Evolutionary conservation across 2,329 filamentous ascomycete species (phyloP).

Genomic region (Emericellopsis atlantica): DNA sequence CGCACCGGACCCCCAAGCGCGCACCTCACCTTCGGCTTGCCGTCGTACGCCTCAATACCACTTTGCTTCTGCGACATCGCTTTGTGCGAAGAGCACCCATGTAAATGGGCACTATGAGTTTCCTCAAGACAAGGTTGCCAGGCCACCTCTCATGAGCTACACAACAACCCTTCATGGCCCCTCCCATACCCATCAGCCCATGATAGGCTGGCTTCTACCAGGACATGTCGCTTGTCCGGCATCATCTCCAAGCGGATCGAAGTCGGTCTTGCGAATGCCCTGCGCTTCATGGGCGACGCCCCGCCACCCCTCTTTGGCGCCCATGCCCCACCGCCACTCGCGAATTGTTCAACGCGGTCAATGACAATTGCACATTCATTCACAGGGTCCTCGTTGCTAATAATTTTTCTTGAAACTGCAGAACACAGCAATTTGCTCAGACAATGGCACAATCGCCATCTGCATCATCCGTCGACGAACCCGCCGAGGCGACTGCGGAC

Average conservation of each 20-base stretch:
- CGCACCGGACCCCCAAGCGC: background rate
- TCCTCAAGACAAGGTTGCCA: conserved; percentile 27
- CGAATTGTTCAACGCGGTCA: too few relatives aligned
- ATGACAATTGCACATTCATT: background rate
- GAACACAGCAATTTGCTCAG: conserved; percentile 42
- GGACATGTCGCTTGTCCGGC: too few relatives aligned
- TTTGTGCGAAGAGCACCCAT: conserved; percentile 14
- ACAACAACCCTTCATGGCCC: too few relatives aligned
- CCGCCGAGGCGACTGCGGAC: conserved; percentile 83
- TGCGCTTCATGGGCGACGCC: too few relatives aligned
- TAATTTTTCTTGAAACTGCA: conserved; percentile 11
- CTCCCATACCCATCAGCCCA: too few relatives aligned
- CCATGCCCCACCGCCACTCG: too few relatives aligned
- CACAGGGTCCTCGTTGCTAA: background rate
- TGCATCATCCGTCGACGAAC: conserved; percentile 70
- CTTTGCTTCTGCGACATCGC: background rate
- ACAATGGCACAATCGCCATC: conserved; percentile 61
- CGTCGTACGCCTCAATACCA: background rate
- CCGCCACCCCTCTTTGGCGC: too few relatives aligned
- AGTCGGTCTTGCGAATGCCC: too few relatives aligned
- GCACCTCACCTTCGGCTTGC: background rate
- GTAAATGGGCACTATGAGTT: conserved; percentile 24
- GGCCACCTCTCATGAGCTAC: too few relatives aligned
- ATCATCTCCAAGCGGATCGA: too few relatives aligned
- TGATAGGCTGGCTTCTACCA: too few relatives aligned